Conservation (phyloP, 352 stramenopile genomes). For the Phytophthora podocarpi region DNA sequence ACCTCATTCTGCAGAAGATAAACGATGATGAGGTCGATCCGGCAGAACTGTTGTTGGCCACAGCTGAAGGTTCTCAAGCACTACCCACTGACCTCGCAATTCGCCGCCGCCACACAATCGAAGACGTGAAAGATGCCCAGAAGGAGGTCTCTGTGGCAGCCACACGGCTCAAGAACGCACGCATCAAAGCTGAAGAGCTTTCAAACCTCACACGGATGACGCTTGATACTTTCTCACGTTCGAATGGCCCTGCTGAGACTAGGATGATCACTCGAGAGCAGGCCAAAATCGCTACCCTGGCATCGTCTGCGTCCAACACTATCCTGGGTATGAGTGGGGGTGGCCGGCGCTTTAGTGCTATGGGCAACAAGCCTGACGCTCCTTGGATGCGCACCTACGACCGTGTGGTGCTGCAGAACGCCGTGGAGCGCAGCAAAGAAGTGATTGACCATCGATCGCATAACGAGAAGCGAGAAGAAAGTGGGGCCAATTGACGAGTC, state of each 20-base stretch:
- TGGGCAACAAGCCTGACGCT: slow-evolving; percentile 33
- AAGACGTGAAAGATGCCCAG: slow-evolving; percentile 78
- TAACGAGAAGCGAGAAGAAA: slow-evolving; percentile 16
- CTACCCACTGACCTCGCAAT: slow-evolving; percentile 58
- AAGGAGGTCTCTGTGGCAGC: slow-evolving; percentile 72
- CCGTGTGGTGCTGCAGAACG: slow-evolving; percentile 65
- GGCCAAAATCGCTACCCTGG: slow-evolving; percentile 16
- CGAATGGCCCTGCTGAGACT: slow-evolving; percentile 3
- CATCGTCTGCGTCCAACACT: slow-evolving; percentile 29
- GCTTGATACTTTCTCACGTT: slow-evolving; percentile 61
- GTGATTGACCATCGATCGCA: slow-evolving; percentile 41
- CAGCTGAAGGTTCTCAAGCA: slow-evolving; percentile 4
- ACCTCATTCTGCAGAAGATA: slow-evolving; percentile 72
- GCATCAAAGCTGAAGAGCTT: slow-evolving; percentile 72
- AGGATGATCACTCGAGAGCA: slow-evolving; percentile 12
- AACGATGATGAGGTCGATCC: slow-evolving; percentile 71
- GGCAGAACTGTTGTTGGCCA: slow-evolving; percentile 38
- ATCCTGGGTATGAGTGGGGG: slow-evolving; percentile 22
- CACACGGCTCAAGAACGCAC: slow-evolving; percentile 75
- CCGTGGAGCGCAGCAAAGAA: slow-evolving; percentile 70
- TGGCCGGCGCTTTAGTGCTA: slow-evolving; percentile 22
- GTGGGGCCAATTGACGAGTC: slow-evolving; percentile 18
- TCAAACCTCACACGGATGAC: slow-evolving; percentile 77
- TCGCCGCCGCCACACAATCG: slow-evolving; percentile 79
- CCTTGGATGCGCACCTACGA: slow-evolving; percentile 75